Evolutionary conservation across 805 yeast genomes (phyloP), one percentile per base, ranked within the genome.

Genomic region (Yamadazyma paraphyllophila): DNA sequence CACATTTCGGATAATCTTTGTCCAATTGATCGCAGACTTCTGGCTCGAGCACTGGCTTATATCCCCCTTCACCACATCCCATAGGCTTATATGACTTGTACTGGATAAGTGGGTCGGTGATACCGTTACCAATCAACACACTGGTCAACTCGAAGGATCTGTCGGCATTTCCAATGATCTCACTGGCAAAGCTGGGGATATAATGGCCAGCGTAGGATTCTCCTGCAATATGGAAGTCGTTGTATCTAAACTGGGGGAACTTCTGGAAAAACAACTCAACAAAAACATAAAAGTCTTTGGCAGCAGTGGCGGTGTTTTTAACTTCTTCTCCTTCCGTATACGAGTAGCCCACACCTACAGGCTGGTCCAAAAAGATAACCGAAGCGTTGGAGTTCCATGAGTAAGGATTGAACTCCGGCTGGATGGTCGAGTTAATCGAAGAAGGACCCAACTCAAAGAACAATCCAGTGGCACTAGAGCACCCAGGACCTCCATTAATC

Each of bases 401-500:
- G 67, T 80, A 72, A 15, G 94, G 92, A 67, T 92, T 92, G 63
- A 67, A 72, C 26, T 78, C 76, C n/a, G 95, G 90, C 56, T 81
- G 78, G 54, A 85, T 65, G 45, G 84, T 78, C 35, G 78, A 65
- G 49, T 79, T 82, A 48, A 92, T 81, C 11, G 83, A 74, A 0
- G 96, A 78, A 4, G 97, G 96, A 20, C 98, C 98, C 59, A 90
- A 76, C 65, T 92, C 98, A 59, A 91, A 89, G 57, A 92, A 81
- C 47, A 91, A 71, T 7, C 97, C 97, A 29, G 95, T 88, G 61
- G 89, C 69, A 1, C 96, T 88, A 0, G 96, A 88, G 62, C 97
- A 91, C 10, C 97, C 97, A 31, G 97, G 97, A 4, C 97, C 97
- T 53, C 97, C 97, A 61, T 91, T 91, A 56, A 91, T 73, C 98